Evolutionary conservation across 192 early-diverging fungal species (phyloP).

Genomic region (Coemansia sp.): DNA sequence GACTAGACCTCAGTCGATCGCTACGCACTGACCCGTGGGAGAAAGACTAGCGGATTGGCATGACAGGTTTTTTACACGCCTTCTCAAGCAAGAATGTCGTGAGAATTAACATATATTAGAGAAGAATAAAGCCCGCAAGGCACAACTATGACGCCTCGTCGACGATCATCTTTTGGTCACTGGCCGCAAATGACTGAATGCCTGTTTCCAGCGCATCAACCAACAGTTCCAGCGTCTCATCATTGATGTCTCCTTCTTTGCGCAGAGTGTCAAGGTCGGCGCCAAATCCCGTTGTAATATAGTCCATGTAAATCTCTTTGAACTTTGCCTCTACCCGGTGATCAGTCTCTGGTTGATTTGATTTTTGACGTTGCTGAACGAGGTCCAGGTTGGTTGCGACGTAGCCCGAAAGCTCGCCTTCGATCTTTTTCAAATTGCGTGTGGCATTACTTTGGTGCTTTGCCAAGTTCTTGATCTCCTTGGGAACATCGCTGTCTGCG

Average conservation of each 20-base stretch:
- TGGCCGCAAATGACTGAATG: slow-evolving; percentile 23
- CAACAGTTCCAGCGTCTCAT: slow-evolving; percentile 40
- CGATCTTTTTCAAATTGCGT: slow-evolving; percentile 1
- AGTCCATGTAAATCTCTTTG: slow-evolving; percentile 50
- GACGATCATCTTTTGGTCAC: slow-evolving; percentile 36
- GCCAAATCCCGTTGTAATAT: slow-evolving; percentile 43
- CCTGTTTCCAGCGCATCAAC: slow-evolving; percentile 42
- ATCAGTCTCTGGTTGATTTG: slow-evolving; percentile 4
- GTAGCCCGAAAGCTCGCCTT: slow-evolving; percentile 12
- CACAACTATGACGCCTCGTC: slow-evolving; percentile 9
- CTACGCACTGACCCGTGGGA: not conserved
- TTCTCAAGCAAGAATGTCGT: not conserved
- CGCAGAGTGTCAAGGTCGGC: slow-evolving; percentile 41
- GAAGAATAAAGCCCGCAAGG: not conserved
- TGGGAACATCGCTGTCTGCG: slow-evolving; percentile 3
- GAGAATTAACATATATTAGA: not conserved
- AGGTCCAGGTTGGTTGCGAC: slow-evolving; percentile 44
- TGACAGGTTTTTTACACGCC: not conserved
- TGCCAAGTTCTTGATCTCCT: slow-evolving; percentile 9
- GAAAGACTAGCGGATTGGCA: not conserved
- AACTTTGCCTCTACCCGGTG: slow-evolving; percentile 20
- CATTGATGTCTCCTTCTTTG: slow-evolving; percentile 35
- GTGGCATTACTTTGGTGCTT: slow-evolving; percentile 17
- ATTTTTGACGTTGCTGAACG: slow-evolving; percentile 9
- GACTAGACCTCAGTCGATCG: not conserved